Evolutionary conservation across 2,329 filamentous ascomycete genomes (phyloP), one percentile per base, ranked within the genome.

Genomic region (Aureobasidium subglaciale): DNA sequence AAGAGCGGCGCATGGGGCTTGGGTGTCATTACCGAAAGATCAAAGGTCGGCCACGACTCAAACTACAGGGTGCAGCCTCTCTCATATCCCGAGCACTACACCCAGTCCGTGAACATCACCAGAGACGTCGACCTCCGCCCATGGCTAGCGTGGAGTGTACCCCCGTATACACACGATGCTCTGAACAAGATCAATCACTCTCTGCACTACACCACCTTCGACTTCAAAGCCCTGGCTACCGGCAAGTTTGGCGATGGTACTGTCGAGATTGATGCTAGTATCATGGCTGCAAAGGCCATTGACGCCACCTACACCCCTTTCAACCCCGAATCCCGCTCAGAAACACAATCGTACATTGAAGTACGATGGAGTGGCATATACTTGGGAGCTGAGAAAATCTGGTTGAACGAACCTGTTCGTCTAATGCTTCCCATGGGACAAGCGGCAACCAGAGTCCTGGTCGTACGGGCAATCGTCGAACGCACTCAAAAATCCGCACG

Each of bases 361-460:
- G 73, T 75, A 42, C 70, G 75, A 54, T 83, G 77, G 65, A 77
- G 77, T 56, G 78, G 77, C 29, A 70, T 83, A 48, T 83, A 74
- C 63, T 65, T 83, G 0, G 81, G 81, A 5, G 79, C 76, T 1
- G 81, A 84, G 62, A 83, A 82, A 65, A 72, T 83, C 20, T 83
- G 79, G 78, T 67, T 75, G 18, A 78, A 80, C n/a, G 81, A 84
- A 43, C 73, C 78, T 1, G 71, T 83, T 13, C 77, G 81, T n/a
- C 66, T 83, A 5, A 69, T 71, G 6, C 66, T 71, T 13, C 32
- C 42, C 10, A 9, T 27, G 1, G 42, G 41, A 11, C 70, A 68
- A n/a, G 66, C 67, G 1, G 73, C 73, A 16, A 73, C 73, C 27
- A 74, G 79, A 41, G 70, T 83, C 32, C 69, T 83, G 60, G 72